Conservation (phyloP, 768 basidiomycete genomes). For the Suillus subluteus region DNA sequence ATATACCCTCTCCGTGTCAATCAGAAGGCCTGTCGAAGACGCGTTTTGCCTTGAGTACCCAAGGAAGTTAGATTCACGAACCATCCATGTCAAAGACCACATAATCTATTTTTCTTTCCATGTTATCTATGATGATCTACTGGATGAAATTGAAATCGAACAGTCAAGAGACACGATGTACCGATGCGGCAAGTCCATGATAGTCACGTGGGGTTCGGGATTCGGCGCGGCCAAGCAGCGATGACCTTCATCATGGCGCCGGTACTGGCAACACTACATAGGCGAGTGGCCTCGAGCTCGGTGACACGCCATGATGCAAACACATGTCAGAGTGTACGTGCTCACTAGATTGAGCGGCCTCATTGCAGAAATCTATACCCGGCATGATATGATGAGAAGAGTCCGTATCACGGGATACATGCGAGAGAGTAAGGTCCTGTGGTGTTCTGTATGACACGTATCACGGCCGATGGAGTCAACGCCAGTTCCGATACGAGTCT, state of each 20-base stretch:
- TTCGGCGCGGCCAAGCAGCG: neutral
- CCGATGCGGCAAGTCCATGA: neutral
- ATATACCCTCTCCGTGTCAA: slow-evolving; percentile 79
- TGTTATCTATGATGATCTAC: neutral
- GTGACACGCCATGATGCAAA: neutral
- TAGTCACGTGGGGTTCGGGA: neutral
- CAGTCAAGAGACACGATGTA: neutral
- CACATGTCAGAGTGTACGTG: neutral
- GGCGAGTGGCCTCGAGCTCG: neutral
- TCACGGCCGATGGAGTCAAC: neutral
- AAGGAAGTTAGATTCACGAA: slow-evolving; percentile 26
- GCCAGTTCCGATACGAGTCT: neutral
- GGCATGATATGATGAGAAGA: neutral
- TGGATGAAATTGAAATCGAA: neutral
- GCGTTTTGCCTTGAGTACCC: slow-evolving; percentile 10
- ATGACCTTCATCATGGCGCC: neutral
- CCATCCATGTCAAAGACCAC: slow-evolving; percentile 80
- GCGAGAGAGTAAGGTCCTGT: too few relatives aligned
- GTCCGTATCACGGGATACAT: neutral
- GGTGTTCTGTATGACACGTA: neutral
- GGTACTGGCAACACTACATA: neutral
- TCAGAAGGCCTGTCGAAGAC: slow-evolving; percentile 58
- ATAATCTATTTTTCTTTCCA: slow-evolving; percentile 48
- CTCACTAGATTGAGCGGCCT: neutral
- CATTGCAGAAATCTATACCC: neutral